phyloP scores from a whole-genome alignment of 805 yeast genomes.

The Pichia thaimueangensis region DNA sequence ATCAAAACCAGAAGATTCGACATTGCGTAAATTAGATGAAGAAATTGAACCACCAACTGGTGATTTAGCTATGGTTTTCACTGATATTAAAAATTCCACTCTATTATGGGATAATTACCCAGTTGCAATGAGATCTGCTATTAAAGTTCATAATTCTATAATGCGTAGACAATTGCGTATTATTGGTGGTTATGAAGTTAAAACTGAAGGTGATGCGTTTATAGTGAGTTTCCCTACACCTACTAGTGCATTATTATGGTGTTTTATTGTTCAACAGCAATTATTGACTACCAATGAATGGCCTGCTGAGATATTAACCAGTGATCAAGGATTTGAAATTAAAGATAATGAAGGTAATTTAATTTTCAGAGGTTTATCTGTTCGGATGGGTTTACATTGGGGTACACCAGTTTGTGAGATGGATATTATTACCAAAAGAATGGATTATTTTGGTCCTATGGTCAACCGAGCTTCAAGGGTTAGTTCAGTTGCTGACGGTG shows the following conservation, averaged over 20 bases:
- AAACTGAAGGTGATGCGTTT: conserved; percentile 98
- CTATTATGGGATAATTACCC: conserved; percentile 90
- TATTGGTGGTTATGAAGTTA: conserved; percentile 96
- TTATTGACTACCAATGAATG: conserved; percentile 74
- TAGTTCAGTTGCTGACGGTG: conserved; percentile 94
- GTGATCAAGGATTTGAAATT: conserved; percentile 78
- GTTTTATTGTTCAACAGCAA: conserved; percentile 86
- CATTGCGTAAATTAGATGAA: conserved; percentile 73
- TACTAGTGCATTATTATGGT: conserved; percentile 86
- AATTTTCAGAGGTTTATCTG: conserved; percentile 84
- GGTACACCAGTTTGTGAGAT: conserved; percentile 95
- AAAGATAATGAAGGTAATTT: conserved; percentile 52
- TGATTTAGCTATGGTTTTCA: conserved; percentile 89
- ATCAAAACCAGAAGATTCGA: conserved; percentile 61
- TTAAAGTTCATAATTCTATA: conserved; percentile 84
- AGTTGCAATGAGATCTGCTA: conserved; percentile 92
- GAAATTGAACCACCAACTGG: conserved; percentile 96
- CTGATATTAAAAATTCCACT: conserved; percentile 95
- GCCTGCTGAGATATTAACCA: conserved; percentile 87
- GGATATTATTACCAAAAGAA: conserved; percentile 90
- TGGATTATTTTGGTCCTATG: conserved; percentile 99
- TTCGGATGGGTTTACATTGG: conserved; percentile 98
- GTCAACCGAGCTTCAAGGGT: conserved; percentile 93
- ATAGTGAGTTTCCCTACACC: conserved; percentile 96
- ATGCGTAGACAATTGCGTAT: conserved; percentile 92